Evolutionary conservation across 2,329 filamentous ascomycete genomes (phyloP).

Genomic region (Epichloe festucae): DNA sequence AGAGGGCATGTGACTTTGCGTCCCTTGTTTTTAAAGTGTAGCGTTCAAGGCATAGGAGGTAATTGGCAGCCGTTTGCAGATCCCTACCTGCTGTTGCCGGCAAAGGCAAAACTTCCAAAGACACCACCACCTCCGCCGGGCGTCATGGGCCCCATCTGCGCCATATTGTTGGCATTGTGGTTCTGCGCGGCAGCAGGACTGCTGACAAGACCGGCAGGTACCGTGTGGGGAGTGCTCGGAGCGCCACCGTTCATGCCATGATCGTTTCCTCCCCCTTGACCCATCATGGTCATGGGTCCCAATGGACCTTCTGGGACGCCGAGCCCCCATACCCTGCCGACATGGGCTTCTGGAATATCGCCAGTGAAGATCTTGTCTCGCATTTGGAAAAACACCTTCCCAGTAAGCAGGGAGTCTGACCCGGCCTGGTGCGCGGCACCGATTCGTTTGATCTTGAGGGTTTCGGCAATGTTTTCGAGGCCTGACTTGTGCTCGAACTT

Average conservation of each 20-base stretch:
- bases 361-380: constrained; percentile 78
- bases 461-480: constrained; percentile 85
- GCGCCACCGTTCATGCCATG: constrained; percentile 27
- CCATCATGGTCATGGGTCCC: constrained; percentile 20
- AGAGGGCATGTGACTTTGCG: too few relatives aligned
- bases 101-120: constrained; percentile 60
- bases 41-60: constrained; percentile 1
- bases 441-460: constrained; percentile 77
- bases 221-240: constrained; percentile 59
- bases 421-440: constrained; percentile 86
- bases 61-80: constrained; percentile 7
- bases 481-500: constrained; percentile 85
- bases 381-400: constrained; percentile 90
- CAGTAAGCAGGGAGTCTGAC: constrained; percentile 85
- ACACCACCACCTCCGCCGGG: constrained; percentile 63
- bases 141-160: constrained; percentile 58
- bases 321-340: constrained; percentile 87
- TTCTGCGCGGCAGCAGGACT: constrained; percentile 33
- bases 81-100: constrained; percentile 23
- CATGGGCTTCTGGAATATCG: constrained; percentile 65
- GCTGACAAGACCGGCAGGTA: constrained; percentile 31
- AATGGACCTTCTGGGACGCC: constrained; percentile 51
- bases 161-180: constrained; percentile 43
- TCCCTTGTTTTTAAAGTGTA: too few relatives aligned
- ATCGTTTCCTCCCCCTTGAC: constrained; percentile 22